These are phyloP conservation scores for Senna tora DNA, from an alignment of 306 rosid genomes.

Conservation along the genomic window DNA sequence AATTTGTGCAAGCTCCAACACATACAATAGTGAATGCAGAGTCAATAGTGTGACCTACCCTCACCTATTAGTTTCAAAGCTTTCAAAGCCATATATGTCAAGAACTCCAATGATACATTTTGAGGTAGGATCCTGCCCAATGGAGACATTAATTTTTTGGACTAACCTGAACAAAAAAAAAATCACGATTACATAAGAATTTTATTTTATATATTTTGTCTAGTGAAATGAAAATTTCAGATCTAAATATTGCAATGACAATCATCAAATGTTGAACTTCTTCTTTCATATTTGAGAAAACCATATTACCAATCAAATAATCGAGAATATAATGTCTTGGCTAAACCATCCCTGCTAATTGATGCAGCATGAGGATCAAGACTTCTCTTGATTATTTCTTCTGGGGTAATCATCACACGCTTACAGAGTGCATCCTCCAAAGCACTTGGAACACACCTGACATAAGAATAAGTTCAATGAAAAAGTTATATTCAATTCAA, in stretches of 20 bases:
- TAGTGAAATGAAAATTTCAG: slow-evolving; percentile 23
- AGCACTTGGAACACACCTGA: slow-evolving; percentile 72
- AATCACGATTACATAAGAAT: slow-evolving; percentile 29
- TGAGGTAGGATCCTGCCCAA: slow-evolving; percentile 84
- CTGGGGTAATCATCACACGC: slow-evolving; percentile 90
- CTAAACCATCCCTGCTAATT: slow-evolving; percentile 90
- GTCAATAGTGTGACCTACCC: slow-evolving; percentile 18
- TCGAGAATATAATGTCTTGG: slow-evolving; percentile 84
- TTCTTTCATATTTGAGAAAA: slow-evolving; percentile 10
- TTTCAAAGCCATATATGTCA: slow-evolving; percentile 95
- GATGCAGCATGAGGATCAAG: slow-evolving; percentile 80
- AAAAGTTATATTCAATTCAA: slow-evolving; percentile 24
- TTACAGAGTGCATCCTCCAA: slow-evolving; percentile 80
- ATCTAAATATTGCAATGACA: neutral
- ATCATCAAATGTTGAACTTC: slow-evolving; percentile 12
- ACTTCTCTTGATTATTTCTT: slow-evolving; percentile 79
- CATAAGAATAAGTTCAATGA: slow-evolving; percentile 37
- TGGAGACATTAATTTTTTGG: slow-evolving; percentile 78
- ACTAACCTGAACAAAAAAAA: slow-evolving; percentile 77
- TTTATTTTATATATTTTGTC: slow-evolving; percentile 24
- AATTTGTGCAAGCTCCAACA: slow-evolving; percentile 21
- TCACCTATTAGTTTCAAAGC: slow-evolving; percentile 82
- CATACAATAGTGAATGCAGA: slow-evolving; percentile 32
- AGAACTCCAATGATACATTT: slow-evolving; percentile 82
- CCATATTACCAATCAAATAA: slow-evolving; percentile 78